phyloP scores from a whole-genome alignment of 345 rosid species.

The Eutrema heterophyllum region DNA sequence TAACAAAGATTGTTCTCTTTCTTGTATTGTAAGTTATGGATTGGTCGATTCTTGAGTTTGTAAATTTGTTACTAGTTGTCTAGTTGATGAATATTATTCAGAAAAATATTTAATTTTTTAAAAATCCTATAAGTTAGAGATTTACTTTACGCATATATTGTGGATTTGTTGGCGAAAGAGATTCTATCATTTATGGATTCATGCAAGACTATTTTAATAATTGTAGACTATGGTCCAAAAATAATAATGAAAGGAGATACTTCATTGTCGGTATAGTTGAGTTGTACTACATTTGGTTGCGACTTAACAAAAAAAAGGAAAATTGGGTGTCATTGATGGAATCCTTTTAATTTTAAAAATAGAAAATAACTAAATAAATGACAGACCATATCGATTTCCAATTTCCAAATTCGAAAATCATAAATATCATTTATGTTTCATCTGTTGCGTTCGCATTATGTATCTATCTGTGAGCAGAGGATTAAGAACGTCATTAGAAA shows the following conservation, averaged over 20 bases:
- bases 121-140: constrained; percentile 12
- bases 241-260: constrained; percentile 19
- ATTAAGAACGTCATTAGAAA: background rate
- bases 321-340: constrained; percentile 5
- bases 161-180: constrained; percentile 1
- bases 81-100: background rate
- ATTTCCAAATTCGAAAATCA: background rate
- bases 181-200: constrained; percentile 15
- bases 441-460: constrained; percentile 11
- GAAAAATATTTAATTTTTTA: background rate
- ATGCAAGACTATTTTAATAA: background rate
- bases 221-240: constrained; percentile 29
- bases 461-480: background rate
- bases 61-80: background rate
- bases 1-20: background rate
- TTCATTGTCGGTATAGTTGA: constrained; percentile 30
- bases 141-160: constrained; percentile 7
- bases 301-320: background rate
- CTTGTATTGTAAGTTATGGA: constrained; percentile 15
- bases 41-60: background rate
- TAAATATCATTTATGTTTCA: constrained; percentile 8
- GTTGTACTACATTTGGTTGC: constrained; percentile 23
- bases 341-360: background rate
- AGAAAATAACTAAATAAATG: background rate
- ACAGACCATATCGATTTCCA: background rate